Conservation (phyloP, 2,329 filamentous ascomycete species). For the Diaporthe amygdali region DNA sequence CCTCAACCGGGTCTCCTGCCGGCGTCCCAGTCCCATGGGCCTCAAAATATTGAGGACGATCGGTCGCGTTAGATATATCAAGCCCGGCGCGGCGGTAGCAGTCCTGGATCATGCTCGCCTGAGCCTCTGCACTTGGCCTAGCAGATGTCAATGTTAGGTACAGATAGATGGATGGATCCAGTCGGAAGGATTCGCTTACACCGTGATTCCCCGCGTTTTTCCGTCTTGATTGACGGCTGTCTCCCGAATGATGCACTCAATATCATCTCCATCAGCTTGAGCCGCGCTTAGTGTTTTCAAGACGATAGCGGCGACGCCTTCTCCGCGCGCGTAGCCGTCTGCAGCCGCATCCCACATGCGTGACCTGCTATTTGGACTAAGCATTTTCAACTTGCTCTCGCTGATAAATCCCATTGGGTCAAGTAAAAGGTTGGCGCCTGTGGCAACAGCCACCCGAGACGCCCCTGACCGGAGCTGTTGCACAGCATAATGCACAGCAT, state of each 20-base stretch:
- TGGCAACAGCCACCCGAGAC: conserved; percentile 37
- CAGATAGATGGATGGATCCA: too few relatives aligned
- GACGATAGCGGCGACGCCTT: conserved; percentile 51
- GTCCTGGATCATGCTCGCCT: conserved; percentile 42
- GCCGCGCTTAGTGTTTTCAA: conserved; percentile 52
- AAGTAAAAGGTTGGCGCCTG: conserved; percentile 40
- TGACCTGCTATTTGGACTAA: conserved; percentile 42
- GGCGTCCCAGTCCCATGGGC: conserved; percentile 45
- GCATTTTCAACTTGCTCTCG: conserved; percentile 42
- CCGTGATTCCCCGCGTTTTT: conserved; percentile 49
- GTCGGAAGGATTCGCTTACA: too few relatives aligned
- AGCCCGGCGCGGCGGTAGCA: conserved; percentile 45
- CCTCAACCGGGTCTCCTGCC: conserved; percentile 30
- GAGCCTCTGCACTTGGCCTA: conserved; percentile 44
- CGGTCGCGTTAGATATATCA: conserved; percentile 30
- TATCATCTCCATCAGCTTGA: conserved; percentile 46
- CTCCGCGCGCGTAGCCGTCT: conserved; percentile 57
- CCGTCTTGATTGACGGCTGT: conserved; percentile 52
- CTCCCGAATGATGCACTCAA: conserved; percentile 47
- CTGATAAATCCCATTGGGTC: conserved; percentile 41
- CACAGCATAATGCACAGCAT: conserved; percentile 44
- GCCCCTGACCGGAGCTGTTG: conserved; percentile 38
- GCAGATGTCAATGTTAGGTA: too few relatives aligned
- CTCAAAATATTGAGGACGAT: conserved; percentile 46
- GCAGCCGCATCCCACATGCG: conserved; percentile 50